Evolutionary conservation across 805 yeast species (phyloP), one percentile per base, ranked within the genome.

Genomic region (Candida xiaguanensis): DNA sequence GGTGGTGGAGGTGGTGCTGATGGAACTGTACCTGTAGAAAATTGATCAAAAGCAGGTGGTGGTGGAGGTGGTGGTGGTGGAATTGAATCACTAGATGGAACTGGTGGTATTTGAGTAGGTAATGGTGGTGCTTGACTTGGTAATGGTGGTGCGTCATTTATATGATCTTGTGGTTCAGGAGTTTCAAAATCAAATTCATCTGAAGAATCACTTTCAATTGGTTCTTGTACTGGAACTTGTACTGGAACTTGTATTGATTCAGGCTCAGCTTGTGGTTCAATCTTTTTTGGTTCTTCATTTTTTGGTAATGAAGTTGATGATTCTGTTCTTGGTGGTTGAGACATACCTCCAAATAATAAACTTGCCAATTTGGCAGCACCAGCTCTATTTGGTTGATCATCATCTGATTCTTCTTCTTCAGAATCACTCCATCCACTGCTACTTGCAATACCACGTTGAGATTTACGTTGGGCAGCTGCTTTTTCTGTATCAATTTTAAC

Each of bases 401-500:
- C 80, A 37, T 73, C 77, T 11, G 74, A 75, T 11, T 65, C 65
- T 33, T 55, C 58, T 14, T 63, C 70, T 40, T 59, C 53, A 22
- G 61, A 49, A 38, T 74, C 77, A 44, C 78, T 78, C 63, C 74
- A 74, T 40, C 64, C 79, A 37, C 63, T 67, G 28, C 62, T 67
- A 19, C 54, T 60, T 7, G 63, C 61, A 30, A 64, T 51, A 3
- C 82, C 82, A 58, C 90, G 70, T 56, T 85, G 91, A 6, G 85
- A 77, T 19, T 75, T 78, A 59, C 93, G 70, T 58, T 84, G 90
- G 2, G 81, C 82, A 40, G 79, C 82, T 20, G 84, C 77, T 43
- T 78, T 77, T 44, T 69, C 69, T 1, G 75, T 63, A 52, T 82
- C 86, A 47, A 80, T 62, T 2, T 50, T 51, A 3, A 59, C 49